phyloP scores from a whole-genome alignment of 768 basidiomycete species.

The Phanerodontia chrysosporium region DNA sequence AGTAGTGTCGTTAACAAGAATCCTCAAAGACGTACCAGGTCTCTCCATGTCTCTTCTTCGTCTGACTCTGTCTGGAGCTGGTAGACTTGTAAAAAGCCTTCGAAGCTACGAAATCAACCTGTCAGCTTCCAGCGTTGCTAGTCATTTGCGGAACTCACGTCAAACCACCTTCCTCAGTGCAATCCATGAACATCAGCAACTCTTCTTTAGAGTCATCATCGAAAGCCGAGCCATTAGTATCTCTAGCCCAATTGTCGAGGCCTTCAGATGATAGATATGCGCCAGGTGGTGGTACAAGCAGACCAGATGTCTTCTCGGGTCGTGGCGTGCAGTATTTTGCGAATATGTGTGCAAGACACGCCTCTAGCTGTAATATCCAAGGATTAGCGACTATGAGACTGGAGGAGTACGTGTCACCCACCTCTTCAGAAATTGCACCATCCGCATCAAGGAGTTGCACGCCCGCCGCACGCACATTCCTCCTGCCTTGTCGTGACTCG shows the following conservation, averaged over 20 bases:
- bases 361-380: conserved; percentile 49
- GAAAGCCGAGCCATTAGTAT: conserved; percentile 82
- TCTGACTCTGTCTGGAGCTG: conserved; percentile 84
- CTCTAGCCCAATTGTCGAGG: conserved; percentile 70
- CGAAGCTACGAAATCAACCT: conserved; percentile 42
- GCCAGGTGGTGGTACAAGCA: conserved; percentile 31
- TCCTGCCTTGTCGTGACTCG: conserved; percentile 52
- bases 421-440: conserved; percentile 63
- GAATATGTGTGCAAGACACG: conserved; percentile 72
- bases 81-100: conserved; percentile 80
- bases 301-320: conserved; percentile 21
- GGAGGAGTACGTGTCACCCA: conserved; percentile 20
- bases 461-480: conserved; percentile 41
- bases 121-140: not conserved
- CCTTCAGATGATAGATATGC: conserved; percentile 58
- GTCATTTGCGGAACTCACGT: conserved; percentile 48
- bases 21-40: conserved; percentile 47
- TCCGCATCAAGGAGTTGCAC: conserved; percentile 67
- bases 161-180: conserved; percentile 63
- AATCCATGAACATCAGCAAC: conserved; percentile 70
- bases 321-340: conserved; percentile 67
- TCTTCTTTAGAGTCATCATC: conserved; percentile 75
- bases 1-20: not conserved
- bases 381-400: not conserved
- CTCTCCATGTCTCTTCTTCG: conserved; percentile 81